Evolutionary conservation across 1,284 basidiomycete genomes (phyloP).

Genomic region (Tetrapyrgos nigripes): DNA sequence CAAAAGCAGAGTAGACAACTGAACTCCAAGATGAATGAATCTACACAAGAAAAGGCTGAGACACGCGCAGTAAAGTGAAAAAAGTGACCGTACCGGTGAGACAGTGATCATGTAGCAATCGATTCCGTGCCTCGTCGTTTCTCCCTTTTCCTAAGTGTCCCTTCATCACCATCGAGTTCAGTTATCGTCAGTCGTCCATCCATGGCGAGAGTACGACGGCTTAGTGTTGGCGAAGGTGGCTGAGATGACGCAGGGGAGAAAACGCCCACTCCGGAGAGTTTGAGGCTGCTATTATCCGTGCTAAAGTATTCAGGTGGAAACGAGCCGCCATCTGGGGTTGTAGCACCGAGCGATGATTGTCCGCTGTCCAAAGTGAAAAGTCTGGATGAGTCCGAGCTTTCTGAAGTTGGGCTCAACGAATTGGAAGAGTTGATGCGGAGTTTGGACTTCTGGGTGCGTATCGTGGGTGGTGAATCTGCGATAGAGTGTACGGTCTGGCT

Average conservation of each 20-base stretch:
- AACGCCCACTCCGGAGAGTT: conserved; percentile 70
- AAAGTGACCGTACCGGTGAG: not conserved
- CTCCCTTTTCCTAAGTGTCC: conserved; percentile 6
- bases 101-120: not conserved
- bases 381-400: not conserved
- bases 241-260: conserved; percentile 73
- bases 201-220: conserved; percentile 33
- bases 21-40: no score
- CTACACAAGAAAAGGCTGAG: no score
- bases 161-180: conserved; percentile 15
- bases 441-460: conserved; percentile 31
- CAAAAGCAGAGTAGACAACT: no score
- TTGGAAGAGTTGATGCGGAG: conserved; percentile 25
- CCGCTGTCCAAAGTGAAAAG: conserved; percentile 10
- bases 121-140: not conserved
- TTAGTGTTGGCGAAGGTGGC: conserved; percentile 68
- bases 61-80: no score
- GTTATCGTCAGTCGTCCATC: conserved; percentile 5
- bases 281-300: conserved; percentile 55
- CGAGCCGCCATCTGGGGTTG: not conserved
- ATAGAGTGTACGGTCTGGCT: conserved; percentile 40
- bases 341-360: conserved; percentile 4
- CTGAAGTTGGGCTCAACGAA: conserved; percentile 7
- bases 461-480: conserved; percentile 34
- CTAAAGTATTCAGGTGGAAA: conserved; percentile 52